Percentiles rank a stretch among this genome's conserved stretches.
Conservation (phyloP, 805 yeast genomes). For the Metschnikowia hibisci region DNA sequence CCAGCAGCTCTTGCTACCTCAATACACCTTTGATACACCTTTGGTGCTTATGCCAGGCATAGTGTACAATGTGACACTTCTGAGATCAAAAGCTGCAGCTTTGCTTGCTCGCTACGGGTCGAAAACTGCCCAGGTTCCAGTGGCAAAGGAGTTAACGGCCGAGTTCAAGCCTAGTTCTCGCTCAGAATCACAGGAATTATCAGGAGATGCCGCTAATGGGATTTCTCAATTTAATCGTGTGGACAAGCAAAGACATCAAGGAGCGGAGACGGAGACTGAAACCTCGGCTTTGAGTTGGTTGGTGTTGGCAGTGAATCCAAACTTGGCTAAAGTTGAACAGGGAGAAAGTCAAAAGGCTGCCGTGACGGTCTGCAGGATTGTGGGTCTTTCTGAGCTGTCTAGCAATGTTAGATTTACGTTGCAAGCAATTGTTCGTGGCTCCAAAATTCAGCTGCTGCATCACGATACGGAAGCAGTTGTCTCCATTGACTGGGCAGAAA, state of each 20-base stretch:
- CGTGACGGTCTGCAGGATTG: slow-evolving; percentile 44
- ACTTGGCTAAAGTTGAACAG: slow-evolving; percentile 26
- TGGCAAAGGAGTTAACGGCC: slow-evolving; percentile 28
- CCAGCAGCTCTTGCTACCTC: slow-evolving; percentile 32
- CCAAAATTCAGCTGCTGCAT: slow-evolving; percentile 6
- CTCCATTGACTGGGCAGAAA: slow-evolving; percentile 23
- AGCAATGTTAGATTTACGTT: slow-evolving; percentile 43
- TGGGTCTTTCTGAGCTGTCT: slow-evolving; percentile 44
- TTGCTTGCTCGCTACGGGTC: slow-evolving; percentile 41
- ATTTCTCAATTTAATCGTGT: slow-evolving; percentile 20
- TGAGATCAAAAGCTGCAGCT: slow-evolving; percentile 44
- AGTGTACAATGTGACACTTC: slow-evolving; percentile 53
- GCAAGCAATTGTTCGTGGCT: slow-evolving; percentile 48
- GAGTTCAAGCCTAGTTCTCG: slow-evolving; percentile 32
- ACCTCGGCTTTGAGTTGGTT: slow-evolving; percentile 33
- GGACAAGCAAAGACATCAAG: slow-evolving; percentile 6
- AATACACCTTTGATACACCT: slow-evolving; percentile 39
- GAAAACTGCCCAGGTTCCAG: slow-evolving; percentile 24
- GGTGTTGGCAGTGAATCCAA: slow-evolving; percentile 35
- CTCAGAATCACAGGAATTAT: slow-evolving; percentile 17
- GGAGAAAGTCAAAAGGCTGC: slow-evolving; percentile 11
- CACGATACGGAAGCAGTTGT: slow-evolving; percentile 25
- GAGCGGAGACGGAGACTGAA: not conserved
- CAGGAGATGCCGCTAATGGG: slow-evolving; percentile 31
- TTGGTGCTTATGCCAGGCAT: slow-evolving; percentile 59